A percentile compares a stretch with the other conserved stretches of the same genome.
Conservation (phyloP, 805 yeast genomes). For the Phaffomyces antillensis region DNA sequence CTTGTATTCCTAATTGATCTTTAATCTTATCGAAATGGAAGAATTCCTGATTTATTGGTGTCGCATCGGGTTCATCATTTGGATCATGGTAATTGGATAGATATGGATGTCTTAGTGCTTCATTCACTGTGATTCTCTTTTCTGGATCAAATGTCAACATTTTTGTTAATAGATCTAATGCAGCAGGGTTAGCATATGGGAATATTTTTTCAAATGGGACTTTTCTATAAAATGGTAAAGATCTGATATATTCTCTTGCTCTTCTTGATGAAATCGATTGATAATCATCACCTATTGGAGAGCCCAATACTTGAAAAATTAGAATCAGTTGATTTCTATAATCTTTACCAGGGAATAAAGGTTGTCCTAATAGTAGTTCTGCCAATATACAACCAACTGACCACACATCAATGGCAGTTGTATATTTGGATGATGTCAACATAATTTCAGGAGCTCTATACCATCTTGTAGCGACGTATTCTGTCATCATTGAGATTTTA, state of each 20-base stretch:
- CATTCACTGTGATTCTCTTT: constrained; percentile 74
- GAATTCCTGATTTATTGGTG: constrained; percentile 77
- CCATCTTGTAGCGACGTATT: constrained; percentile 97
- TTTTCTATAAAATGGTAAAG: constrained; percentile 66
- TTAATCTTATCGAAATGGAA: constrained; percentile 84
- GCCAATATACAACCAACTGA: constrained; percentile 94
- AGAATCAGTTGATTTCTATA: constrained; percentile 85
- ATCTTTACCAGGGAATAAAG: constrained; percentile 90
- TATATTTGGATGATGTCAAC: constrained; percentile 89
- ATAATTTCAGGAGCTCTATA: constrained; percentile 96
- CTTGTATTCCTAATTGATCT: constrained; percentile 68
- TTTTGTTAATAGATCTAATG: constrained; percentile 59
- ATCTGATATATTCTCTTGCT: constrained; percentile 81
- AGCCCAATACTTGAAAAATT: constrained; percentile 79
- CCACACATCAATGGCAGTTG: constrained; percentile 96
- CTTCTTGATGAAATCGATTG: constrained; percentile 67
- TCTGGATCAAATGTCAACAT: constrained; percentile 79
- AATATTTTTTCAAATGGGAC: constrained; percentile 42
- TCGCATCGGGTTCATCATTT: constrained; percentile 82
- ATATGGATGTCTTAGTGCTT: constrained; percentile 84
- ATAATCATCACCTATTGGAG: constrained; percentile 78
- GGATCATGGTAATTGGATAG: constrained; percentile 88
- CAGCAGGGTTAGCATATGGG: constrained; percentile 53
- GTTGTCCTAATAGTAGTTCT: constrained; percentile 78
- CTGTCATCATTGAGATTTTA: constrained; percentile 84